Evolutionary conservation across 2,329 filamentous ascomycete genomes (phyloP), one percentile per base, ranked within the genome.

Genomic region (Malbranchea cinnamomea): DNA sequence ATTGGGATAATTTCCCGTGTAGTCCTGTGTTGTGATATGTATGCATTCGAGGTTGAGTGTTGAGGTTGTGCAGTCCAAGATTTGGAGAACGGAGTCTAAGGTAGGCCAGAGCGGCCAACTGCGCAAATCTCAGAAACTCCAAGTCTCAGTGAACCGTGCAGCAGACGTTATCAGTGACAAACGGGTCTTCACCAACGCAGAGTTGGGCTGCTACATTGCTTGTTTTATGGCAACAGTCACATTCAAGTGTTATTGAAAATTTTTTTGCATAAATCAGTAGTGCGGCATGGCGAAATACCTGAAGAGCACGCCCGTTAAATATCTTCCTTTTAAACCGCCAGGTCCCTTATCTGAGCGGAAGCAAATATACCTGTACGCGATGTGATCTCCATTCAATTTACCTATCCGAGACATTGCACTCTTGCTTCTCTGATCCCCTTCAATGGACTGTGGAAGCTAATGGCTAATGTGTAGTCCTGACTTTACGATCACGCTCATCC

Each of bases 401-500:
- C 11, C 15, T 26, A n/a, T n/a, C n/a, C n/a, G n/a, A n/a, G n/a
- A n/a, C n/a, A n/a, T n/a, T n/a, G n/a, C n/a, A n/a, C n/a, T n/a
- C n/a, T n/a, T n/a, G 19, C 22, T 14, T n/a, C 27, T 10, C 16
- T 13, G 14, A 18, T 30, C 19, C 17, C 31, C 10, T 14, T 17
- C 20, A n/a, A n/a, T n/a, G n/a, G n/a, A n/a, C n/a, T n/a, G n/a
- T n/a, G n/a, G 23, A 35, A 27, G 25, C 10, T 23, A 24, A 34
- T 26, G 24, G 21, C 23, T 23, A 8, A 15, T 12, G 21, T 10
- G 9, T 48, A 93, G 85, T 36, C 87, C 87, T 30, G 74, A 78
- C 49, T 81, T 91, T 60, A 71, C 74, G 40, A 63, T 95, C 48
- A 76, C 78, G 37, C 71, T 95, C 47, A 63, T 92, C 45, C 78